These are phyloP conservation scores for Tricholoma furcatifolium DNA, from an alignment of 768 basidiomycete species.

Conservation along the genomic window DNA sequence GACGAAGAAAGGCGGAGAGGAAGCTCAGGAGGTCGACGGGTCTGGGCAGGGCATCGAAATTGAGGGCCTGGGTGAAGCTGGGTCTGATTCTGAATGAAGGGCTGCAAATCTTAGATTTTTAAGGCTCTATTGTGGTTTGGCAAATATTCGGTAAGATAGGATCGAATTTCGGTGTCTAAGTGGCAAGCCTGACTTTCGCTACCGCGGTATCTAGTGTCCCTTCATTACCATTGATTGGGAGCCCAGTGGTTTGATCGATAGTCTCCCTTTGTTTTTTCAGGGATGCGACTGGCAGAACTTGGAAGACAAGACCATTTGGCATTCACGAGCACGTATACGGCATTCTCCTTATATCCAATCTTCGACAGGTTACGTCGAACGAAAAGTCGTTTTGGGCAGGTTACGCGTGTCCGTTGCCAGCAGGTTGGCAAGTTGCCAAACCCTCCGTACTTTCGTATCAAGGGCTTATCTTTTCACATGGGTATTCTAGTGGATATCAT, in stretches of 20 bases:
- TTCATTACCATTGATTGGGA: conserved; percentile 1
- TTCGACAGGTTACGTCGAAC: too few relatives aligned
- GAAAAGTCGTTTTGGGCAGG: too few relatives aligned
- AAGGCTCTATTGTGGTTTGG: not conserved
- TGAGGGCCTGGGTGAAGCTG: conserved; percentile 45
- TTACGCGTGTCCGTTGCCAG: too few relatives aligned
- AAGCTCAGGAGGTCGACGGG: conserved; percentile 35
- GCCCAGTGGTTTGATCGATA: not conserved
- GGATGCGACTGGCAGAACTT: too few relatives aligned
- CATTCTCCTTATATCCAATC: too few relatives aligned
- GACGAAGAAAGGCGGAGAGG: conserved; percentile 53
- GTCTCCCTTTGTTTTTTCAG: too few relatives aligned
- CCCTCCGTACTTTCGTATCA: too few relatives aligned
- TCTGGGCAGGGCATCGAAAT: conserved; percentile 49
- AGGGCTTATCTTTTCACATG: too few relatives aligned
- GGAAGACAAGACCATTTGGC: too few relatives aligned
- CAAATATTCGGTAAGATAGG: conserved; percentile 1
- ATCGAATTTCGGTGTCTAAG: not conserved
- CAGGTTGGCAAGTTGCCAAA: too few relatives aligned
- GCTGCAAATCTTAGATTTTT: conserved; percentile 17
- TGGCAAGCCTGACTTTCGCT: conserved; percentile 4
- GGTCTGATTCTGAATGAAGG: conserved; percentile 32
- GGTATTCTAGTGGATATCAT: too few relatives aligned
- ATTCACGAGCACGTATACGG: too few relatives aligned
- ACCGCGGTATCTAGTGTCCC: not conserved